A percentile compares a stretch with the other conserved stretches of the same genome.
Evolutionary conservation across 2,329 filamentous ascomycete species (phyloP).

Genomic region (Hypomyces perniciosus): DNA sequence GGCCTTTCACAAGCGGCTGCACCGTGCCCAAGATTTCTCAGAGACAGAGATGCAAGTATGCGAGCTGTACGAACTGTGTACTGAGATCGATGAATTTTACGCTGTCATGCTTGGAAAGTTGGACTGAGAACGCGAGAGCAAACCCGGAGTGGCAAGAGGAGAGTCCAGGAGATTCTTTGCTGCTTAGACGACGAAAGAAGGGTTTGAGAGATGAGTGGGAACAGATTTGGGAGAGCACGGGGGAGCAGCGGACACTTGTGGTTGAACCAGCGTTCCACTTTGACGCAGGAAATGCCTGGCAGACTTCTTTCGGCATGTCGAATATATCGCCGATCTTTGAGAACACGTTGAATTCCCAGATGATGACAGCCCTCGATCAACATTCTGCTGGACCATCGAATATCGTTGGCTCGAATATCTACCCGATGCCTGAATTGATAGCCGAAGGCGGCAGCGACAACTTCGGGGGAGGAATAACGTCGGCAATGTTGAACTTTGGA

Average conservation of each 20-base stretch:
- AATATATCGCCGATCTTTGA: neutral
- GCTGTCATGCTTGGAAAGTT: neutral
- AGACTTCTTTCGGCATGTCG: neutral
- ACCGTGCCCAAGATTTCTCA: slow-evolving; percentile 1
- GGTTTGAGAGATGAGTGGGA: neutral
- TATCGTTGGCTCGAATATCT: neutral
- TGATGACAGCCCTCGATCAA: neutral
- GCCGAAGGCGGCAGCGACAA: neutral
- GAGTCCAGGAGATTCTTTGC: neutral
- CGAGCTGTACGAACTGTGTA: neutral
- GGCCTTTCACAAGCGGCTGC: slow-evolving; percentile 1
- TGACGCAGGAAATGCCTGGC: neutral
- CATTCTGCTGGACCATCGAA: neutral
- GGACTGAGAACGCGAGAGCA: neutral
- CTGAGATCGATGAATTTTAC: neutral
- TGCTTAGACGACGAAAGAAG: slow-evolving; percentile 6
- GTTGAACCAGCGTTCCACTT: neutral
- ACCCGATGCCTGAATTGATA: neutral
- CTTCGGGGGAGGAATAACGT: neutral
- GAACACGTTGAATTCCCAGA: neutral
- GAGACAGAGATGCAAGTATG: slow-evolving; percentile 3
- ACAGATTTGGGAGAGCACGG: neutral
- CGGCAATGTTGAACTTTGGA: neutral
- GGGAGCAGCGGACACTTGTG: neutral
- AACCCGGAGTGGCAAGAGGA: neutral